Percentiles rank a stretch among this genome's conserved stretches.
Conservation (phyloP, 768 basidiomycete species). For the Cyclocybe aegerita region DNA sequence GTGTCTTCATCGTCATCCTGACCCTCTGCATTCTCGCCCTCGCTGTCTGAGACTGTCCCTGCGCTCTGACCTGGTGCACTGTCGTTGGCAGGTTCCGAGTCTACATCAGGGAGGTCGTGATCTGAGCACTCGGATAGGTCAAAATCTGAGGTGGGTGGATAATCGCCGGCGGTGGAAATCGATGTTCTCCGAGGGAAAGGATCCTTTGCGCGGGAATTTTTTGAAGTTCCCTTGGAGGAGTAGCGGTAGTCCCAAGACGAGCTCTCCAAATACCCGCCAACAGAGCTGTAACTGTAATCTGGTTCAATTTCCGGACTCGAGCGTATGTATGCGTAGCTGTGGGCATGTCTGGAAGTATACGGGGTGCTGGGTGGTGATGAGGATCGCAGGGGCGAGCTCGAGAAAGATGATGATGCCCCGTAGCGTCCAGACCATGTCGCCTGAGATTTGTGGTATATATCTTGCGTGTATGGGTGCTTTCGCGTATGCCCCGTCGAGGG, state of each 20-base stretch:
- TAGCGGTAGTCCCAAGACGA: constrained; percentile 24
- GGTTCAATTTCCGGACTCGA: constrained; percentile 34
- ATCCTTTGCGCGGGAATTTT: constrained; percentile 15
- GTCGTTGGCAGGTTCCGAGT: constrained; percentile 24
- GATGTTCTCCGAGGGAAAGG: constrained; percentile 28
- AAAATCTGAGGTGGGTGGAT: constrained; percentile 31
- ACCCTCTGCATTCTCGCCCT: constrained; percentile 30
- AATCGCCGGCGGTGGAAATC: constrained; percentile 23
- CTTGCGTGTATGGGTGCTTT: constrained; percentile 16
- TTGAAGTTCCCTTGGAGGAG: constrained; percentile 15
- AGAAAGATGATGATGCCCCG: constrained; percentile 21
- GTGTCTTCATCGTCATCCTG: constrained; percentile 26
- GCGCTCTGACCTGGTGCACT: constrained; percentile 22
- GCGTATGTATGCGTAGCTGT: constrained; percentile 29
- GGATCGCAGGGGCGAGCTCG: constrained; percentile 34
- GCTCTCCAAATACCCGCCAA: constrained; percentile 26
- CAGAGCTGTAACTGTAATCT: constrained; percentile 19
- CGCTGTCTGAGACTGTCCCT: constrained; percentile 32
- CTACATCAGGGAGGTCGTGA: constrained; percentile 19
- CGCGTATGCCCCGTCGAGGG: constrained; percentile 19
- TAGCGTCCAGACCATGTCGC: constrained; percentile 17
- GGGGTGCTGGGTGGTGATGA: constrained; percentile 42
- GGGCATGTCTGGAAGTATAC: constrained; percentile 22
- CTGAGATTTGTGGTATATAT: constrained; percentile 13
- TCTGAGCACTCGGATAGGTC: constrained; percentile 32